Percentiles rank a stretch among this genome's conserved stretches.
These are phyloP conservation scores for Salix viminalis DNA, from an alignment of 345 rosid genomes.

Conservation along the genomic window DNA sequence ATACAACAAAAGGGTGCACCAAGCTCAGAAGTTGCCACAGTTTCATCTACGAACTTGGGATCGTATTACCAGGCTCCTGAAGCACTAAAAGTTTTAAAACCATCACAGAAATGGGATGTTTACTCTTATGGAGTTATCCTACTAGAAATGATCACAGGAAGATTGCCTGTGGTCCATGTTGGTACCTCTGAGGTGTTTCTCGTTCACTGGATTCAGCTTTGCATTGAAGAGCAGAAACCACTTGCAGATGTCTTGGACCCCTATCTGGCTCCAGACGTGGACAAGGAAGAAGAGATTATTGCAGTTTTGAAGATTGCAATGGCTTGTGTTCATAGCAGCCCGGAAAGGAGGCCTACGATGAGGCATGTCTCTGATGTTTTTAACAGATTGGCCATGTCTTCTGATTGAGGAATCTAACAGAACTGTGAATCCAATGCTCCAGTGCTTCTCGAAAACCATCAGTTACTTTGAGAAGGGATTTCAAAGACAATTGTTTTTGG, in stretches of 20 bases:
- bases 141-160: constrained; percentile 78
- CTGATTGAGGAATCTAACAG: constrained; percentile 31
- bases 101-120: constrained; percentile 97
- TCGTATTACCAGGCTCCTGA: constrained; percentile 87
- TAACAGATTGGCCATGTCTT: constrained; percentile 41
- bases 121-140: constrained; percentile 85
- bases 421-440: neutral
- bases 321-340: constrained; percentile 67
- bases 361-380: constrained; percentile 62
- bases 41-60: constrained; percentile 47
- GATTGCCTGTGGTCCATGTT: constrained; percentile 45
- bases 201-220: constrained; percentile 74
- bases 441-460: neutral
- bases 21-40: constrained; percentile 45
- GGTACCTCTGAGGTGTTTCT: constrained; percentile 67
- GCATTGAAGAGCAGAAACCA: constrained; percentile 88
- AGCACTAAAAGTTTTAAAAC: constrained; percentile 73
- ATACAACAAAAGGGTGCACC: constrained; percentile 53
- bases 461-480: neutral
- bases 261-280: constrained; percentile 55
- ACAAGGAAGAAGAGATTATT: constrained; percentile 82
- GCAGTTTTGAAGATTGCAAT: constrained; percentile 78
- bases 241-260: constrained; percentile 81
- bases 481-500: neutral
- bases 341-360: constrained; percentile 87